Percentiles rank a stretch among this genome's conserved stretches.
phyloP scores from a whole-genome alignment of 1,284 basidiomycete genomes.

The Lentinula novae-zelandiae region DNA sequence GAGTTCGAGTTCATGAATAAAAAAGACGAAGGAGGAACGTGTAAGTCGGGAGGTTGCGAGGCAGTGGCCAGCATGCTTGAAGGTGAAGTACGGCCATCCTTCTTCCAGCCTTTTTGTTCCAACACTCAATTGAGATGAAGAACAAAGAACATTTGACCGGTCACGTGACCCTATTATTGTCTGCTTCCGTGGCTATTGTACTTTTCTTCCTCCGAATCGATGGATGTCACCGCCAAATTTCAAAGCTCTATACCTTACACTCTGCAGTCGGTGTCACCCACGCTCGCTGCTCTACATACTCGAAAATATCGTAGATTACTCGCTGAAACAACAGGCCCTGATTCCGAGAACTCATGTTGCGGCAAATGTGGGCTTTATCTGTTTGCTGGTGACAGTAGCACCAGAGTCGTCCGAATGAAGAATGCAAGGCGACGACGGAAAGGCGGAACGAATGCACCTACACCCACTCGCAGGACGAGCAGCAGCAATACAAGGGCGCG shows the following conservation, averaged over 20 bases:
- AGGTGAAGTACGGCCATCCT: not conserved
- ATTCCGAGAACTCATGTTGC: slow-evolving; percentile 32
- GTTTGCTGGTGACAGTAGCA: slow-evolving; percentile 3
- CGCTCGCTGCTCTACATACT: slow-evolving; percentile 58
- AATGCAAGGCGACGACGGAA: not conserved
- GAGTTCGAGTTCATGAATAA: slow-evolving; percentile 8
- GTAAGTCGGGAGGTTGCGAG: slow-evolving; percentile 18
- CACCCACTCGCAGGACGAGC: not conserved
- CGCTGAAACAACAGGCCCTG: not conserved
- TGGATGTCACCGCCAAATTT: slow-evolving; percentile 39
- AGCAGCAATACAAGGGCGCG: slow-evolving; percentile 4
- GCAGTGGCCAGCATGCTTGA: slow-evolving; percentile 18
- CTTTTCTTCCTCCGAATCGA: slow-evolving; percentile 16
- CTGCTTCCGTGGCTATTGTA: not conserved
- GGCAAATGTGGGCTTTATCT: slow-evolving; percentile 36
- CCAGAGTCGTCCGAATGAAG: slow-evolving; percentile 7
- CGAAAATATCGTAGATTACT: not conserved
- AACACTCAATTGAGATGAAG: not conserved
- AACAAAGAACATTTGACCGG: slow-evolving; percentile 9
- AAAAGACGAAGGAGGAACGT: slow-evolving; percentile 9
- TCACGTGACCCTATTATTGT: not conserved
- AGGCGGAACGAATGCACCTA: not conserved
- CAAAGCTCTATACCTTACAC: slow-evolving; percentile 42
- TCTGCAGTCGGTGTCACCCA: slow-evolving; percentile 45
- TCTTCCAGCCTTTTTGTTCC: slow-evolving; percentile 17